phyloP scores from a whole-genome alignment of 2,329 filamentous ascomycete species.

The Xylaria sp. region DNA sequence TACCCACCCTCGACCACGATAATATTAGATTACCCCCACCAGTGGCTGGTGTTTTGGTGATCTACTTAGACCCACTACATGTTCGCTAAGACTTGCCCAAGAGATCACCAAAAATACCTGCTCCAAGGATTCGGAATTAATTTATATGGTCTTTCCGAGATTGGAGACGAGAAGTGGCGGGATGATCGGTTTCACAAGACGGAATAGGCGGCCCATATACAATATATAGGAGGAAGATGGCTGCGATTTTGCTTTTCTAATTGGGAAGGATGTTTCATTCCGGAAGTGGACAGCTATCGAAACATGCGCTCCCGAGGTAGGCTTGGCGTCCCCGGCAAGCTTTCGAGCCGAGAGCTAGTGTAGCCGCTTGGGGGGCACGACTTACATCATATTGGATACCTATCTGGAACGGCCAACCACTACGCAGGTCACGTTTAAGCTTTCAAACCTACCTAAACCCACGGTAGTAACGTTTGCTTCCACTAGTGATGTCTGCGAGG shows the following conservation, averaged over 20 bases:
- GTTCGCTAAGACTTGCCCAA: not conserved
- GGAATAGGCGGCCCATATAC: not conserved
- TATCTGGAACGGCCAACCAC: conserved; percentile 3
- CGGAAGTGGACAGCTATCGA: conserved; percentile 15
- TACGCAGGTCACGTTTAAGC: conserved; percentile 7
- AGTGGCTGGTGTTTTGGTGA: conserved; percentile 10
- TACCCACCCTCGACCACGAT: not conserved
- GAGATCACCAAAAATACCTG: not conserved
- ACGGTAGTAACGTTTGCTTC: not conserved
- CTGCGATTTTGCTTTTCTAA: conserved; percentile 15
- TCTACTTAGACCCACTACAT: not conserved
- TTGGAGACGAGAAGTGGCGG: not conserved
- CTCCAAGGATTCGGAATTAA: conserved; percentile 5
- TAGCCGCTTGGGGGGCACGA: conserved; percentile 29
- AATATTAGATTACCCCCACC: conserved; percentile 4
- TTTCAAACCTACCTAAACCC: not conserved
- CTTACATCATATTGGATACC: conserved; percentile 23
- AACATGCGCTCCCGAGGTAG: not conserved
- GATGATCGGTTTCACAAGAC: not conserved
- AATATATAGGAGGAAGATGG: not conserved
- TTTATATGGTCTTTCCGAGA: not conserved
- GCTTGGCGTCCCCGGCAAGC: conserved; percentile 38
- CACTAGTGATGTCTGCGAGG: not conserved
- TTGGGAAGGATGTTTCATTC: conserved; percentile 20
- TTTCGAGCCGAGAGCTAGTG: conserved; percentile 37